These are phyloP conservation scores for Russula sp. DNA, from an alignment of 768 basidiomycete species.

Conservation along the genomic window DNA sequence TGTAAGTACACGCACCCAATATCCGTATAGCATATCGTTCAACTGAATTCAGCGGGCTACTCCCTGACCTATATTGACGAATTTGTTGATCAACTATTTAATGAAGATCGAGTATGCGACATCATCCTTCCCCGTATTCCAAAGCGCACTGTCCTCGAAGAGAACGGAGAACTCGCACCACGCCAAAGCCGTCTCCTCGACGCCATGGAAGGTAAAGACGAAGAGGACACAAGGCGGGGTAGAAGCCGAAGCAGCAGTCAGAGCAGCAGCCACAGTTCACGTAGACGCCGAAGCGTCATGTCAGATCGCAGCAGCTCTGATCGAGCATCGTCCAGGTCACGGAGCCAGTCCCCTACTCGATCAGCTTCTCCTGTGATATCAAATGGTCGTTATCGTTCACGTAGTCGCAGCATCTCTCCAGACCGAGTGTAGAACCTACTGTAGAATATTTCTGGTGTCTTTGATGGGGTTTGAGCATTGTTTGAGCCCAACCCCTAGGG, in stretches of 20 bases:
- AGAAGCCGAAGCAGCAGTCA: slow-evolving; percentile 33
- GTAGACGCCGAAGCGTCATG: slow-evolving; percentile 25
- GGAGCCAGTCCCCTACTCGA: slow-evolving; percentile 31
- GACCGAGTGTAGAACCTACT: slow-evolving; percentile 39
- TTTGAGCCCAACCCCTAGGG: not conserved
- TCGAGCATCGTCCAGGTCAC: slow-evolving; percentile 43
- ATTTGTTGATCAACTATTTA: slow-evolving; percentile 76
- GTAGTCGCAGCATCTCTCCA: slow-evolving; percentile 34
- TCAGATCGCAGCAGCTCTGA: slow-evolving; percentile 29
- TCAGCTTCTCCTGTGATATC: slow-evolving; percentile 27
- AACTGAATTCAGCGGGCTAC: slow-evolving; percentile 62
- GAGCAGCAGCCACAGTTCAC: slow-evolving; percentile 29
- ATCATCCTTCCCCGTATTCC: slow-evolving; percentile 88
- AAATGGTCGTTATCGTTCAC: slow-evolving; percentile 26
- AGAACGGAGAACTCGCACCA: slow-evolving; percentile 82
- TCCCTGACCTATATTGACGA: slow-evolving; percentile 85
- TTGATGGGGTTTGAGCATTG: not conserved
- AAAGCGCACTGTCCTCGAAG: slow-evolving; percentile 83
- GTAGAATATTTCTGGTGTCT: not conserved
- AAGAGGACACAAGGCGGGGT: slow-evolving; percentile 36
- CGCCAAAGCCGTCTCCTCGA: slow-evolving; percentile 82
- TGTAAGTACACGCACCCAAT: slow-evolving; percentile 40
- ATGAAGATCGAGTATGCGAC: slow-evolving; percentile 91
- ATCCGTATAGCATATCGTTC: not conserved
- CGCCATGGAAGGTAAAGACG: slow-evolving; percentile 72